Percentiles rank a stretch among this genome's conserved stretches.
These are phyloP conservation scores for Coemansia sp. DNA, from an alignment of 192 early-diverging fungal genomes.

Conservation along the genomic window DNA sequence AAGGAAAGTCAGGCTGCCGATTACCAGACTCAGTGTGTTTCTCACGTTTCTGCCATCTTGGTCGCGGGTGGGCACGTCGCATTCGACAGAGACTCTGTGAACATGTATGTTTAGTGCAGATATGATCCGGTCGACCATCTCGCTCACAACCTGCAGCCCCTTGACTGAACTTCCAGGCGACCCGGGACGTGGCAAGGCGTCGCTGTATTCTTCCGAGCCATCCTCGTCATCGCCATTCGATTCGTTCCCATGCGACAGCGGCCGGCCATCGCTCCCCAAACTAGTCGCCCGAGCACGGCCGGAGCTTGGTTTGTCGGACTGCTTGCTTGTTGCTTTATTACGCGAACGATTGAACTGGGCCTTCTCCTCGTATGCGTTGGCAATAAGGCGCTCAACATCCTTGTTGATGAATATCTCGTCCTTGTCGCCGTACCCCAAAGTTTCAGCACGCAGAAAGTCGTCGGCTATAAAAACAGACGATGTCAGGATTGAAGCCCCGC, in stretches of 20 bases:
- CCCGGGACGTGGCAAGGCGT: slow-evolving; percentile 34
- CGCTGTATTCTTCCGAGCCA: slow-evolving; percentile 30
- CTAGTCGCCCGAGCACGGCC: neutral
- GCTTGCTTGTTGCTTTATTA: slow-evolving; percentile 1
- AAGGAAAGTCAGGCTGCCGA: slow-evolving; percentile 48
- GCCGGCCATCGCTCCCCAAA: neutral
- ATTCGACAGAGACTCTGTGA: slow-evolving; percentile 41
- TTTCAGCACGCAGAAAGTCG: slow-evolving; percentile 77
- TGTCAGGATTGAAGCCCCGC: slow-evolving; percentile 66
- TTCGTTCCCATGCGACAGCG: slow-evolving; percentile 1
- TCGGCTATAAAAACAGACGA: slow-evolving; percentile 87
- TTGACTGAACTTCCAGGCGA: slow-evolving; percentile 52
- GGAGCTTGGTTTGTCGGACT: neutral
- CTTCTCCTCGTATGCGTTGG: slow-evolving; percentile 50
- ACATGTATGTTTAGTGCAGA: slow-evolving; percentile 76
- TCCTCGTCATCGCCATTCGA: slow-evolving; percentile 7
- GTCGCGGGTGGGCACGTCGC: slow-evolving; percentile 24
- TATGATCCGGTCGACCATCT: slow-evolving; percentile 82
- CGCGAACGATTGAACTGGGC: slow-evolving; percentile 40
- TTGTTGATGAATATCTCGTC: slow-evolving; percentile 57
- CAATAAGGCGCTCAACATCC: slow-evolving; percentile 54
- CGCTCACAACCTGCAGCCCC: slow-evolving; percentile 75
- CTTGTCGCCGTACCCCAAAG: slow-evolving; percentile 62
- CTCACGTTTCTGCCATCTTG: slow-evolving; percentile 15
- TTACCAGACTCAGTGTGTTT: slow-evolving; percentile 43